Evolutionary conservation across 1,139 yeast species (phyloP), one percentile per base, ranked within the genome.

Genomic region (Scheffersomyces stambukii): DNA sequence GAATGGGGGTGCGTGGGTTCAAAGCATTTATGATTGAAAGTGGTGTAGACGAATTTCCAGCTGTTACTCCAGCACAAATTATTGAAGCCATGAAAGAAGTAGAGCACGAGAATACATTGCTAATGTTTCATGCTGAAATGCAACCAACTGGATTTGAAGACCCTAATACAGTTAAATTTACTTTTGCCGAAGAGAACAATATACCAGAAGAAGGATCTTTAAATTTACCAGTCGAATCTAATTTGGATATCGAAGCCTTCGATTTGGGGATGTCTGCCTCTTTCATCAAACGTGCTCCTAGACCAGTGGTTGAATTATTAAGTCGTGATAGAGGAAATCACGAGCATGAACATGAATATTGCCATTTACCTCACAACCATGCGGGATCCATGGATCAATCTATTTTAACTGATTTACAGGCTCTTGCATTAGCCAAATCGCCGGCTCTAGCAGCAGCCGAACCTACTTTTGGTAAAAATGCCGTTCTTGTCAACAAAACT

Each of bases 91-190:
- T 88, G 72, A 54, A 66, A 24, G 60, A 54, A 10, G 80, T 86
- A 2, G 62, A 76, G 33, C 81, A 74, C 12, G 58, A 70, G 31
- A 70, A 76, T 17, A 82, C 96, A 0, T 57, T 85, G 46, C 66
- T 86, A 44, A 80, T 89, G 94, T 88, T 88, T 63, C 97, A 88
- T 48, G 96, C 96, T 2, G 96, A 88, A 53, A 77, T 83, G 81
- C 84, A 78, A 42, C 75, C 77, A 8, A 40, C 23, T 19, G 54
- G 46, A 4, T 36, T 47, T 31, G 35, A 38, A 8, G 48, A 58
- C 7, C 57, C 57, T 3, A 8, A 8, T 16, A 16, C 18, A 6
- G 8, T 16, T 16, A 41, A 38, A 24, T 41, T 54, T 21, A 40
- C 25, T 9, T 11, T 55, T 12, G 48, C 50, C 13, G 48, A 53